Evolutionary conservation across 441 rosid genomes (phyloP), one percentile per base, ranked within the genome.

Genomic region (Corymbia citriodora): DNA sequence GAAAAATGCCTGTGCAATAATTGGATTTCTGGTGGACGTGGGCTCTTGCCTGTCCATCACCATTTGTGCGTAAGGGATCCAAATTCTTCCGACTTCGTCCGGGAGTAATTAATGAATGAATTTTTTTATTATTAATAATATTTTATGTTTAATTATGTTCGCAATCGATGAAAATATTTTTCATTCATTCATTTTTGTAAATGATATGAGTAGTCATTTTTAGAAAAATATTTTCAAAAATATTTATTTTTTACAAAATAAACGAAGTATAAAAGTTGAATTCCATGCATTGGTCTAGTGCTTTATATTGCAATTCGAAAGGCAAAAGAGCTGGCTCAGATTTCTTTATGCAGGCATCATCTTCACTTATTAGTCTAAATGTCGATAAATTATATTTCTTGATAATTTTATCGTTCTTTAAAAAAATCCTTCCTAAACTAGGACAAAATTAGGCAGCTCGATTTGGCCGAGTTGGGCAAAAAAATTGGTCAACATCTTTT

Each of bases 221-320:
- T 21, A 0, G 3, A 12, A 11, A 6, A 0, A 19, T 74, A 6
- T 40, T 40, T 36, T 79, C 2, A 4, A 23, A 74, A 74, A 19
- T 0, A 19, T 74, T 21, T 2, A 11, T 19, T 36, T 74, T 74
- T 2, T 1, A 0, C 9, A 4, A 74, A 74, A 36, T 6, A 72
- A 72, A 36, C 11, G 0, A 0, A 1, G 25, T 6, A 3, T 72
- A 72, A 72, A 72, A 19, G 15, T 10, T 72, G 3, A 23, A 40
- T 7, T 21, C 10, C 85, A 25, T 21, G n/a, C 2, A 45, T 79
- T 79, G n/a, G 29, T 2, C n/a, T 79, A 12, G 45, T 23, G 85
- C 52, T 40, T 45, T 40, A 11, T 21, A 13, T 74, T 40, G 50
- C 50, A 21, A 45, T 29, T 25, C 15, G 3, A 6, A 3, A 6